Percentiles rank a stretch among this genome's conserved stretches.
Evolutionary conservation across 208 protist species (phyloP).

Genomic region (Giardia muris): DNA sequence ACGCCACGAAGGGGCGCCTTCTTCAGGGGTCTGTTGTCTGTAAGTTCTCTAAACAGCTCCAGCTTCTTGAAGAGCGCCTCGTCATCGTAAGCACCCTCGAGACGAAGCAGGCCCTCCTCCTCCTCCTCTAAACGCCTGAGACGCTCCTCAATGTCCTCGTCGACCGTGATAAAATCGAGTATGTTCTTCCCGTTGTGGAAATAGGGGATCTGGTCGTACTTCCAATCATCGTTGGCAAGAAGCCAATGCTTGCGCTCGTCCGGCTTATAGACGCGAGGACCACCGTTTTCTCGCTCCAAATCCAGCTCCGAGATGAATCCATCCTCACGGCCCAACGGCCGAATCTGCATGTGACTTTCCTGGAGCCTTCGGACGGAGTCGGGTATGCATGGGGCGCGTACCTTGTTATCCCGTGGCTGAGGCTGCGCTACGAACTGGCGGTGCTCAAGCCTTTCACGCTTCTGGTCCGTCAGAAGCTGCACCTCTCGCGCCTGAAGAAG

Average conservation of each 20-base stretch:
- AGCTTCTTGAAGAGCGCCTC: slow-evolving; percentile 44
- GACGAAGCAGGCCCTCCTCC: slow-evolving; percentile 65
- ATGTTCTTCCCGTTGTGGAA: slow-evolving; percentile 99
- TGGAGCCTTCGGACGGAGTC: slow-evolving; percentile 47
- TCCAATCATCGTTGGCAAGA: slow-evolving; percentile 78
- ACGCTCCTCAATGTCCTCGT: slow-evolving; percentile 77
- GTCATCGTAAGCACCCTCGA: slow-evolving; percentile 70
- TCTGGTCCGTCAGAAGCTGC: slow-evolving; percentile 55
- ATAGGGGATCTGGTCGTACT: slow-evolving; percentile 89
- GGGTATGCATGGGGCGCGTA: slow-evolving; percentile 58
- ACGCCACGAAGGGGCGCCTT: not conserved
- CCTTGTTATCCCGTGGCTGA: slow-evolving; percentile 41
- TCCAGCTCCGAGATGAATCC: slow-evolving; percentile 54
- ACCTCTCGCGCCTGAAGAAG: slow-evolving; percentile 70
- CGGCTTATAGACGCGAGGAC: slow-evolving; percentile 65
- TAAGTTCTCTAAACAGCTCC: slow-evolving; percentile 11
- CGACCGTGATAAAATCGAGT: slow-evolving; percentile 78
- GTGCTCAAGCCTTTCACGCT: slow-evolving; percentile 45
- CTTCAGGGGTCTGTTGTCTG: not conserved
- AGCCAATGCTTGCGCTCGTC: slow-evolving; percentile 55
- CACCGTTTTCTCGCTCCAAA: slow-evolving; percentile 66
- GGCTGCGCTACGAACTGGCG: slow-evolving; percentile 49
- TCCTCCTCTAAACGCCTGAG: slow-evolving; percentile 56
- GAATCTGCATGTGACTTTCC: not conserved
- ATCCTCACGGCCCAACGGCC: slow-evolving; percentile 11